These are phyloP conservation scores for Barnettozyma californica DNA, from an alignment of 805 yeast species.

Conservation along the genomic window DNA sequence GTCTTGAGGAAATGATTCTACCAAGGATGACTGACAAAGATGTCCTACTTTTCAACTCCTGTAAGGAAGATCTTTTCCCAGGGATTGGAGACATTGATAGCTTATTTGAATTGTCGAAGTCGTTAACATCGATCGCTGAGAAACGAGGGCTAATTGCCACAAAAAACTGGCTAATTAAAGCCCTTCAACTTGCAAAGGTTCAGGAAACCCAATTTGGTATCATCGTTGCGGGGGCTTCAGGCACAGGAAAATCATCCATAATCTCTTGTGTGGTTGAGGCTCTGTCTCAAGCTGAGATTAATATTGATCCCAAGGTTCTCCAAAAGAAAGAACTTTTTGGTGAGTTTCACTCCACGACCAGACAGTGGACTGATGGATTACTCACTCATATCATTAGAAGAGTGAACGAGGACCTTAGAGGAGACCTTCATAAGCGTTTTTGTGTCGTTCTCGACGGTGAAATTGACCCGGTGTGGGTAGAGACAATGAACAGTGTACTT, in stretches of 20 bases:
- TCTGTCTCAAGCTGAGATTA: slow-evolving; percentile 30
- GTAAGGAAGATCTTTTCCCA: slow-evolving; percentile 26
- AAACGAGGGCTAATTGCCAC: slow-evolving; percentile 30
- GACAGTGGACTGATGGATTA: slow-evolving; percentile 92
- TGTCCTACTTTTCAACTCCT: slow-evolving; percentile 31
- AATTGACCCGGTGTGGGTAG: slow-evolving; percentile 92
- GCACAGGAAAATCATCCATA: slow-evolving; percentile 64
- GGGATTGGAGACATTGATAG: slow-evolving; percentile 21
- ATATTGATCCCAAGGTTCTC: slow-evolving; percentile 72
- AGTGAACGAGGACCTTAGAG: slow-evolving; percentile 48
- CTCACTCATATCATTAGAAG: slow-evolving; percentile 63
- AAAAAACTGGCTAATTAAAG: slow-evolving; percentile 46
- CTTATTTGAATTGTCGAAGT: slow-evolving; percentile 23
- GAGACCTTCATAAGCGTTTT: slow-evolving; percentile 47
- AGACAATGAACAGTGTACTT: slow-evolving; percentile 80
- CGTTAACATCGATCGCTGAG: slow-evolving; percentile 26
- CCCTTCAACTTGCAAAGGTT: slow-evolving; percentile 56
- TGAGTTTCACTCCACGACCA: slow-evolving; percentile 59
- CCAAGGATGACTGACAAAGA: slow-evolving; percentile 66
- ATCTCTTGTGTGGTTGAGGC: slow-evolving; percentile 47
- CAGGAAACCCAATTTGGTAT: slow-evolving; percentile 68
- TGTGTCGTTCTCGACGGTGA: slow-evolving; percentile 93
- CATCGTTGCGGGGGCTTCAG: slow-evolving; percentile 74
- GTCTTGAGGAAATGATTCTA: slow-evolving; percentile 55
- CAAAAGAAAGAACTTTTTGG: slow-evolving; percentile 68